Percentiles rank a stretch among this genome's conserved stretches.
Conservation (phyloP, 2,329 filamentous ascomycete genomes). For the Malbranchea cinnamomea region DNA sequence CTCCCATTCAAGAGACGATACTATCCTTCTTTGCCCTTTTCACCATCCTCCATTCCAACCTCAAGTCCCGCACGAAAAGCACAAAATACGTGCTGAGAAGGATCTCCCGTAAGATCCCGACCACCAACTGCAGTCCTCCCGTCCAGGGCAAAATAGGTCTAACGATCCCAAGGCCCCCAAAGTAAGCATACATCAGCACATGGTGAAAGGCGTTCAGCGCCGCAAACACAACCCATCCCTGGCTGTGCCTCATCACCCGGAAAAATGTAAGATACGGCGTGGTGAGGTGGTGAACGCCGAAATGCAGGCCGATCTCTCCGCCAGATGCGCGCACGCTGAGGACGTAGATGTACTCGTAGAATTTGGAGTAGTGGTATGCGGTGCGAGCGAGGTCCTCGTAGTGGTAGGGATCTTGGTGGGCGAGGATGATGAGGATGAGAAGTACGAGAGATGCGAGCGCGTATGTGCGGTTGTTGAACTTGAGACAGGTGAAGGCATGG, state of each 20-base stretch:
- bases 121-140: slow-evolving; percentile 11
- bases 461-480: slow-evolving; percentile 10
- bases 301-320: slow-evolving; percentile 14
- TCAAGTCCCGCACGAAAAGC: slow-evolving; percentile 4
- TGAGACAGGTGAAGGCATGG: slow-evolving; percentile 6
- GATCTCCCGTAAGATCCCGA: slow-evolving; percentile 11
- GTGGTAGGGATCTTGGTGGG: not conserved
- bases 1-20: too few relatives aligned
- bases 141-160: slow-evolving; percentile 12
- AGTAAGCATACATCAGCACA: slow-evolving; percentile 19
- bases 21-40: not conserved
- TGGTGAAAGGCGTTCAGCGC: slow-evolving; percentile 16
- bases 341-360: slow-evolving; percentile 20
- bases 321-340: slow-evolving; percentile 17
- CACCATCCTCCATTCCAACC: not conserved
- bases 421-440: slow-evolving; percentile 3
- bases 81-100: slow-evolving; percentile 2
- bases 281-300: slow-evolving; percentile 19
- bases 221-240: slow-evolving; percentile 17
- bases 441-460: slow-evolving; percentile 9
- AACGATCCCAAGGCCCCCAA: slow-evolving; percentile 14
- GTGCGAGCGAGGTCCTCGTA: slow-evolving; percentile 8
- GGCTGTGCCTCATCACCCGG: slow-evolving; percentile 11
- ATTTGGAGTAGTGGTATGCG: slow-evolving; percentile 17
- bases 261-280: slow-evolving; percentile 17